These are phyloP conservation scores for Penicillium griseofulvum DNA, from an alignment of 2,329 filamentous ascomycete genomes.

Conservation along the genomic window DNA sequence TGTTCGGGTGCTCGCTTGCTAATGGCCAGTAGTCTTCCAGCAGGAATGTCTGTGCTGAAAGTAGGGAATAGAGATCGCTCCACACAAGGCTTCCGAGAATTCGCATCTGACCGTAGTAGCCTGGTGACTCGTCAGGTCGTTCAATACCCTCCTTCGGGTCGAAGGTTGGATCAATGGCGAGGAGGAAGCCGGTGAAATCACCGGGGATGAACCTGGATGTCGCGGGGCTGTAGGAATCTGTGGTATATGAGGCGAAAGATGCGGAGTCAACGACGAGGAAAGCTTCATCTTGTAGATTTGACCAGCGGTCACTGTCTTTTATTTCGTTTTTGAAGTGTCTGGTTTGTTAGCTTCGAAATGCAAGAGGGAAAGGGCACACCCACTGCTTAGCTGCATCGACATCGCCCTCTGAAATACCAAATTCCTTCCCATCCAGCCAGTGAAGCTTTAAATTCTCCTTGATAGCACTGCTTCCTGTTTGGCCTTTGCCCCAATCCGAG, in stretches of 20 bases:
- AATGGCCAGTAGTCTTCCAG: slow-evolving; percentile 29
- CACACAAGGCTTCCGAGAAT: slow-evolving; percentile 31
- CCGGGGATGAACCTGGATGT: slow-evolving; percentile 9
- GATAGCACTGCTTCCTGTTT: slow-evolving; percentile 18
- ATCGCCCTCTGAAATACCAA: slow-evolving; percentile 19
- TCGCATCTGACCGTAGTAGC: slow-evolving; percentile 27
- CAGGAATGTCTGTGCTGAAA: slow-evolving; percentile 10
- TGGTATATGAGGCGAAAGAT: slow-evolving; percentile 18
- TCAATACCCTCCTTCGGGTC: slow-evolving; percentile 8
- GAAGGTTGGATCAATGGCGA: slow-evolving; percentile 25
- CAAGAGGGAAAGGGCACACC: neutral
- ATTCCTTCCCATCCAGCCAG: slow-evolving; percentile 25
- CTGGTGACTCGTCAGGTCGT: slow-evolving; percentile 19
- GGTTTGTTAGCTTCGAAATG: neutral
- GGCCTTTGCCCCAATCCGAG: slow-evolving; percentile 24
- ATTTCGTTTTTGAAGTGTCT: slow-evolving; percentile 13
- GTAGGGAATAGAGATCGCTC: slow-evolving; percentile 27
- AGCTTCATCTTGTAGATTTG: neutral
- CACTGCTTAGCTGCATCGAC: slow-evolving; percentile 13
- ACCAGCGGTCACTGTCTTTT: neutral
- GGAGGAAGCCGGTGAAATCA: slow-evolving; percentile 22
- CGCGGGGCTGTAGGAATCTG: slow-evolving; percentile 6
- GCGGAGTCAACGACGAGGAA: slow-evolving; percentile 21
- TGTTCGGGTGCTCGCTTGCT: slow-evolving; percentile 28
- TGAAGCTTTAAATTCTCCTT: slow-evolving; percentile 23